These are phyloP conservation scores for Aspergillus ochraceus DNA, from an alignment of 2,329 filamentous ascomycete species.

Conservation along the genomic window DNA sequence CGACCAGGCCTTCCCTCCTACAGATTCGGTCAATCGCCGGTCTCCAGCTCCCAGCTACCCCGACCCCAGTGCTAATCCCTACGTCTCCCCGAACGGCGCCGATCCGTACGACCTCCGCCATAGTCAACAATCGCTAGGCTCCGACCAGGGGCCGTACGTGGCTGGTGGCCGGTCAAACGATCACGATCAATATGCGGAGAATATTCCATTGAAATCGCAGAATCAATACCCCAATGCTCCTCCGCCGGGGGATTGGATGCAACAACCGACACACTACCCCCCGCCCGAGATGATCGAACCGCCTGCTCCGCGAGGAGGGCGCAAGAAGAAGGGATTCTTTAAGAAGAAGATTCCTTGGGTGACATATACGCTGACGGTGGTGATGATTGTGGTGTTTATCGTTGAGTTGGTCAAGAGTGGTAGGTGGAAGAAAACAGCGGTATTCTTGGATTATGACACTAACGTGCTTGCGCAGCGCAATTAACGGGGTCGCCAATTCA, in stretches of 20 bases:
- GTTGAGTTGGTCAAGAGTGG: slow-evolving; percentile 83
- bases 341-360: slow-evolving; percentile 70
- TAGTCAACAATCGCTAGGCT: slow-evolving; percentile 38
- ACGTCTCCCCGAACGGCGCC: slow-evolving; percentile 39
- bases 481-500: slow-evolving; percentile 69
- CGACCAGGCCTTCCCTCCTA: slow-evolving; percentile 36
- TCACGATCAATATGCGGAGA: slow-evolving; percentile 41
- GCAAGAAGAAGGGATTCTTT: slow-evolving; percentile 51
- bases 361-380: slow-evolving; percentile 73
- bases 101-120: slow-evolving; percentile 39
- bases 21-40: slow-evolving; percentile 38
- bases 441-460: background rate
- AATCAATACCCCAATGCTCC: slow-evolving; percentile 35
- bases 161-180: slow-evolving; percentile 33
- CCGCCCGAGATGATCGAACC: slow-evolving; percentile 46
- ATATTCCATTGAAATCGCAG: slow-evolving; percentile 42
- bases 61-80: slow-evolving; percentile 32
- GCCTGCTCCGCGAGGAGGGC: slow-evolving; percentile 16
- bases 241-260: slow-evolving; percentile 39
- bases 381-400: slow-evolving; percentile 84
- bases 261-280: slow-evolving; percentile 46
- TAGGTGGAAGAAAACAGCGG: slow-evolving; percentile 44
- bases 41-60: slow-evolving; percentile 25
- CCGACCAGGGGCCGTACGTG: slow-evolving; percentile 33
- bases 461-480: slow-evolving; percentile 52